Evolutionary conservation across 805 yeast species (phyloP), one percentile per base, ranked within the genome.

Genomic region (Blastobotrys chiropterorum): DNA sequence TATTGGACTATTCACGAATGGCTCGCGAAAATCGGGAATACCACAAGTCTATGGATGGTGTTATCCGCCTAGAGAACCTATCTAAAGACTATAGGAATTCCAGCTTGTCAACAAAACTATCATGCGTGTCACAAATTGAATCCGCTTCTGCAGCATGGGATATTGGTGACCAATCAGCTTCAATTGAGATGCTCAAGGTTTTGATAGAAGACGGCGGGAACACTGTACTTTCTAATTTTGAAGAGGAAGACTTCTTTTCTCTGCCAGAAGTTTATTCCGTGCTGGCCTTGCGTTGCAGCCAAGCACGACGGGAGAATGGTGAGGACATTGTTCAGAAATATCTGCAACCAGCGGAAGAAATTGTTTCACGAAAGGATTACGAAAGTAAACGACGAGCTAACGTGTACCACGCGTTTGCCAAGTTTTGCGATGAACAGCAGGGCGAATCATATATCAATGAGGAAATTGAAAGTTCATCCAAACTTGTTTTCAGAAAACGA

Each of bases 341-440:
- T 60, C 80, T 88, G 15, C 68, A 72, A 3, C 76, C 80, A 1
- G 73, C 77, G n/a, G 69, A 65, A 2, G 47, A 56, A 30, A n/a
- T 14, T 13, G 17, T 31, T 19, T 11, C 46, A 62, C 1, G 56
- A 59, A 3, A 21, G 53, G 61, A 62, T 3, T 52, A 14, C 34
- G 21, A 31, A 31, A 15, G 22, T 43, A 48, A 13, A 60, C 5
- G 34, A 26, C 62, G 67, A 42, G 79, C 82, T 0, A 65, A 70
- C 38, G 75, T 82, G 3, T 84, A 66, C 61, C 83, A 79, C 54
- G 71, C 74, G 2, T 75, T 85, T 58, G 97, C 90, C 0, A 71
- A 74, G 30, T 90, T 90, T 62, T 86, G 96, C 63, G 85, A 85
- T 59, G 67, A 71, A 4, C 90, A 86, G n/a, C 16, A 41, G 31